Conservation (phyloP, 805 yeast genomes). For the Cyberlindnera suaveolens region DNA sequence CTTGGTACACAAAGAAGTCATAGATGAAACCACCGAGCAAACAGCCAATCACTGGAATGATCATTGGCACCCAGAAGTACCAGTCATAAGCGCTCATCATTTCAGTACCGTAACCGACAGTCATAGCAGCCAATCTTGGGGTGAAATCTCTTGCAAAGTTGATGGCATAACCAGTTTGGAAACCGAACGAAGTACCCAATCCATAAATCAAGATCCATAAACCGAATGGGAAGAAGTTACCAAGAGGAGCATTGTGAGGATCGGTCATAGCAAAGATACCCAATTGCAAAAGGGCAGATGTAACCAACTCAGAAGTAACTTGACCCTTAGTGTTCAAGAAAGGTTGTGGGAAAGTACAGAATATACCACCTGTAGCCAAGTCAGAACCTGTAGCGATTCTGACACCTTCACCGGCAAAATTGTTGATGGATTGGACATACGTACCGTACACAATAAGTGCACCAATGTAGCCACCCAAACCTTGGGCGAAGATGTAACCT, state of each 20-base stretch:
- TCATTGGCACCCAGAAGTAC: constrained; percentile 49
- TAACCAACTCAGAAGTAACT: constrained; percentile 41
- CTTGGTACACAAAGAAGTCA: constrained; percentile 45
- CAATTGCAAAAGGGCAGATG: constrained; percentile 38
- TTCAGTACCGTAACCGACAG: constrained; percentile 40
- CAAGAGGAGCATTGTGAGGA: constrained; percentile 41
- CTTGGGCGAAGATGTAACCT: constrained; percentile 39
- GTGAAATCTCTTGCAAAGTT: constrained; percentile 51
- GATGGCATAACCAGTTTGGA: constrained; percentile 49
- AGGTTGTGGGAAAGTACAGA: constrained; percentile 38
- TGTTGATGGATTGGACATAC: constrained; percentile 33
- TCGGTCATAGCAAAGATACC: constrained; percentile 47
- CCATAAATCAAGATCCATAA: constrained; percentile 38
- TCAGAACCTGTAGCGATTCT: constrained; percentile 24
- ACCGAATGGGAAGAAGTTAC: constrained; percentile 41
- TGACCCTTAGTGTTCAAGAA: constrained; percentile 38
- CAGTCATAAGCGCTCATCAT: constrained; percentile 34
- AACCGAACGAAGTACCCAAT: constrained; percentile 43
- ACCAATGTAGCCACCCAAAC: constrained; percentile 43
- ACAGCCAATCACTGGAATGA: constrained; percentile 44
- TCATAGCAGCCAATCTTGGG: constrained; percentile 43
- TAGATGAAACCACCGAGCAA: constrained; percentile 43
- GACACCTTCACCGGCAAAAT: constrained; percentile 29
- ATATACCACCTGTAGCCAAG: constrained; percentile 35
- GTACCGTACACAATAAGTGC: constrained; percentile 40